These are phyloP conservation scores for Phyllosticta ampelicida DNA, from an alignment of 2,329 filamentous ascomycete species.

Conservation along the genomic window DNA sequence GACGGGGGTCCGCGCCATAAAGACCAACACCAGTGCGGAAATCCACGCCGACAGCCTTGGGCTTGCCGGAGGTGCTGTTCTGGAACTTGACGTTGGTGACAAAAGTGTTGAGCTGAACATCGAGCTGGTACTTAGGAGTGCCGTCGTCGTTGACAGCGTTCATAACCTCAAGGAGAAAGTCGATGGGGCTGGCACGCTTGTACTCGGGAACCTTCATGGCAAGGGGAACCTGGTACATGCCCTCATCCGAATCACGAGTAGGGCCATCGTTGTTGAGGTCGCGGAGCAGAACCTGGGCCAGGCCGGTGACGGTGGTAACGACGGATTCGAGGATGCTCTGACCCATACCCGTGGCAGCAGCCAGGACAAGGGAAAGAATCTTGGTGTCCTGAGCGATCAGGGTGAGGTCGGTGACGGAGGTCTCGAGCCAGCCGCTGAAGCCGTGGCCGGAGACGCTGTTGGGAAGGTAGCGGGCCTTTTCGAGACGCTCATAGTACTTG, in stretches of 20 bases:
- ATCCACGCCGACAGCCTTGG: slow-evolving; percentile 30
- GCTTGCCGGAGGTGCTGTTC: slow-evolving; percentile 36
- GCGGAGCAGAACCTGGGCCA: slow-evolving; percentile 36
- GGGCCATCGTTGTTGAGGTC: slow-evolving; percentile 37
- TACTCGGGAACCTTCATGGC: slow-evolving; percentile 36
- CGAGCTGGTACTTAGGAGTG: slow-evolving; percentile 44
- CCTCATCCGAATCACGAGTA: slow-evolving; percentile 33
- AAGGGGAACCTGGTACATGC: slow-evolving; percentile 42
- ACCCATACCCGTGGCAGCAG: slow-evolving; percentile 43
- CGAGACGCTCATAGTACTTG: slow-evolving; percentile 43
- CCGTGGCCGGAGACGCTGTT: slow-evolving; percentile 41
- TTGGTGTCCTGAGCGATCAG: slow-evolving; percentile 44
- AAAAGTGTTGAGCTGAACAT: slow-evolving; percentile 49
- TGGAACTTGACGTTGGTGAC: slow-evolving; percentile 58
- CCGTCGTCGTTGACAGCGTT: slow-evolving; percentile 15
- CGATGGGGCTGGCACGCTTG: slow-evolving; percentile 44
- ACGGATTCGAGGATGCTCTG: slow-evolving; percentile 18
- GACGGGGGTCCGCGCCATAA: slow-evolving; percentile 30
- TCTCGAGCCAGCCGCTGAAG: slow-evolving; percentile 47
- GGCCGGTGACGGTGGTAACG: slow-evolving; percentile 27
- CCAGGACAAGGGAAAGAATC: slow-evolving; percentile 42
- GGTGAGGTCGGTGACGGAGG: slow-evolving; percentile 39
- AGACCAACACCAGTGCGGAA: slow-evolving; percentile 31
- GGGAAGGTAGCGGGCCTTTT: slow-evolving; percentile 43
- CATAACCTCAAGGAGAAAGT: slow-evolving; percentile 43